phyloP scores from a whole-genome alignment of 192 early-diverging fungal genomes.

The Mortierella alpina region DNA sequence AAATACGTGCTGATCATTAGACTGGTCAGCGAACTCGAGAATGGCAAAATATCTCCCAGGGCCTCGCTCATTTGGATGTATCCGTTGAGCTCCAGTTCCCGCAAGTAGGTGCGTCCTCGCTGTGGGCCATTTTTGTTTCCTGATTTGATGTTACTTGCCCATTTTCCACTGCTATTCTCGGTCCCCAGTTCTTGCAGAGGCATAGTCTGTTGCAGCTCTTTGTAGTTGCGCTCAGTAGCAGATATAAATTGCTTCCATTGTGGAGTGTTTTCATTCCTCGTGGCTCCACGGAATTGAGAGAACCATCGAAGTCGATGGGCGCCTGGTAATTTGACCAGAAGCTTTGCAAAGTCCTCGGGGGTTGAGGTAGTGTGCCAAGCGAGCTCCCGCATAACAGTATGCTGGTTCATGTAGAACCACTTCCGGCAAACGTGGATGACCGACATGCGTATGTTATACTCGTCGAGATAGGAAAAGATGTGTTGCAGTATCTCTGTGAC shows the following conservation, averaged over 20 bases:
- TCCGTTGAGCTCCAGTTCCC: neutral
- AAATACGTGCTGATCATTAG: neutral
- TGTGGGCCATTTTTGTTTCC: too few species aligned
- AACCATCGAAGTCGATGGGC: neutral
- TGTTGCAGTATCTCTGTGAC: constrained; percentile 1
- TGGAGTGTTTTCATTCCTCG: too few species aligned
- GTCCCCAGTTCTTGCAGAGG: too few species aligned
- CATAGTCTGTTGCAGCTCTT: too few species aligned
- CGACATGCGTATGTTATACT: neutral
- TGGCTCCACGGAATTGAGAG: neutral
- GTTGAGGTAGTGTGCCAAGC: neutral
- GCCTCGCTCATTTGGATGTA: neutral
- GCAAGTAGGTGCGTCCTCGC: too few species aligned
- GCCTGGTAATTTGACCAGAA: neutral
- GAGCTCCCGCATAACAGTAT: neutral
- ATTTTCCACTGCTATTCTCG: too few species aligned
- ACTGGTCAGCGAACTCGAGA: neutral
- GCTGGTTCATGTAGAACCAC: neutral
- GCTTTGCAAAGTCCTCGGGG: neutral
- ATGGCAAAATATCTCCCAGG: too few species aligned
- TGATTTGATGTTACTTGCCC: too few species aligned
- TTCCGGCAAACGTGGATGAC: neutral
- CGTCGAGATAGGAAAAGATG: constrained; percentile 6
- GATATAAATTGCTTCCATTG: too few species aligned
- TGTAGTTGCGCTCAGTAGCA: too few species aligned